Base-by-base conservation (phyloP, 2,329 filamentous ascomycete species). In the Taxawa tesnikishii region DNA sequence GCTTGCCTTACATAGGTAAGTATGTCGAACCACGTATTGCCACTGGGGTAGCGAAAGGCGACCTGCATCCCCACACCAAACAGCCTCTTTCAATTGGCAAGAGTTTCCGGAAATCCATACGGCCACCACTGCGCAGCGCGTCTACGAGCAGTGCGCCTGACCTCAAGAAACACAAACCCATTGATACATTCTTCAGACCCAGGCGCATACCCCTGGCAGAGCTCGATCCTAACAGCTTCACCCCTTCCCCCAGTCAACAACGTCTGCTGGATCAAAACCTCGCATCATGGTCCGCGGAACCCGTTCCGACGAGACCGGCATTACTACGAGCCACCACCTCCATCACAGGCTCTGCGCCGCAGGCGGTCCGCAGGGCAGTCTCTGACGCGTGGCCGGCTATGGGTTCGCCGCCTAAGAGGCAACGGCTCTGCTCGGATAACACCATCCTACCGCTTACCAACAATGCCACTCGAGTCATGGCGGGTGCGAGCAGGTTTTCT, bases 21-120 rank as follows among this genome's bases (percentile, higher is more conserved):
- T 67, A 74, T 43, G 71, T 93, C 27, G 48, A 52, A 6, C 61
- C 77, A 2, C 65, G 76, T 29, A 54, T 83, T 37, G 85, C 88
- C 6, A 65, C 67, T 31, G 76, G 74, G 5, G 78, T 98, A 37
- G 84, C 90, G 15, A 62, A 54, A 23, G 90, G 90, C 21, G 81
- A 94, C 43, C 57, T 94, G 28, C 79, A 96, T 52, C 90, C 90
- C 2, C 90, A 88, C 43, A 92, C 85, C 2, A 96, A 94, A 55
- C 54, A 76, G 38, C 68, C 66, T 3, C 66, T 77, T 29, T 41
- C 50, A 15, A 36, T 68, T 9, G 55, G 56, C 31, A 51, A 50
- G 12, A 36, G 39, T 32, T 44, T 44, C 35, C 41, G 48, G 32
- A 28, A 37, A 11, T 24, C 10, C 12, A 23, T 23, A n/a, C 19